phyloP scores from a whole-genome alignment of 2,329 filamentous ascomycete genomes.

The Rhexocercosporidium sp. region DNA sequence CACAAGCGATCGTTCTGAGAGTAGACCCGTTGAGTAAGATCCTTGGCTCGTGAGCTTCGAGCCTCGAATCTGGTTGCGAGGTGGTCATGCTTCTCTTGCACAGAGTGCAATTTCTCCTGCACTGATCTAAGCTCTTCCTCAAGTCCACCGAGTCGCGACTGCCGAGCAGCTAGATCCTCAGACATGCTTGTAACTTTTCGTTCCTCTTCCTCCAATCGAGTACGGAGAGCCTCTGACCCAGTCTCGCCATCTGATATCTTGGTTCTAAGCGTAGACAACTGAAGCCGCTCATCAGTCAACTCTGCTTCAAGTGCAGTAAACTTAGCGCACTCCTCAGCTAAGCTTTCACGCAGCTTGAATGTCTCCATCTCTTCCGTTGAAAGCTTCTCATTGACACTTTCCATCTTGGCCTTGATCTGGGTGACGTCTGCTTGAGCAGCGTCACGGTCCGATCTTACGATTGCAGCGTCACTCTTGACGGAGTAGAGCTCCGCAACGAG shows the following conservation, averaged over 20 bases:
- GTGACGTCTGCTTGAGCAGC: constrained; percentile 59
- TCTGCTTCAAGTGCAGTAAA: constrained; percentile 60
- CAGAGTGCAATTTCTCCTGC: constrained; percentile 65
- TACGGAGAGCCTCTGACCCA: constrained; percentile 78
- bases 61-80: constrained; percentile 66
- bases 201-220: constrained; percentile 78
- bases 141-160: constrained; percentile 75
- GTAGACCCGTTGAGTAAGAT: constrained; percentile 83
- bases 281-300: constrained; percentile 67
- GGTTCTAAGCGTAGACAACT: constrained; percentile 70
- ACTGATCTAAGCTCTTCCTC: constrained; percentile 76
- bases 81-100: constrained; percentile 57
- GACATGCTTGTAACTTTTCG: constrained; percentile 68
- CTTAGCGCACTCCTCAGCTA: constrained; percentile 60
- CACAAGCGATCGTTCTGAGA: constrained; percentile 84
- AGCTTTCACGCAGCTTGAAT: constrained; percentile 57
- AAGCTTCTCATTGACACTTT: constrained; percentile 57
- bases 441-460: constrained; percentile 69
- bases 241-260: constrained; percentile 84
- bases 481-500: constrained; percentile 64
- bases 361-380: constrained; percentile 56
- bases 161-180: constrained; percentile 74
- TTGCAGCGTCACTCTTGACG: constrained; percentile 62
- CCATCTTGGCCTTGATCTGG: constrained; percentile 63
- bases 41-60: constrained; percentile 75